phyloP scores from a whole-genome alignment of 257 asterid genomes.

The Misopates orontium region DNA sequence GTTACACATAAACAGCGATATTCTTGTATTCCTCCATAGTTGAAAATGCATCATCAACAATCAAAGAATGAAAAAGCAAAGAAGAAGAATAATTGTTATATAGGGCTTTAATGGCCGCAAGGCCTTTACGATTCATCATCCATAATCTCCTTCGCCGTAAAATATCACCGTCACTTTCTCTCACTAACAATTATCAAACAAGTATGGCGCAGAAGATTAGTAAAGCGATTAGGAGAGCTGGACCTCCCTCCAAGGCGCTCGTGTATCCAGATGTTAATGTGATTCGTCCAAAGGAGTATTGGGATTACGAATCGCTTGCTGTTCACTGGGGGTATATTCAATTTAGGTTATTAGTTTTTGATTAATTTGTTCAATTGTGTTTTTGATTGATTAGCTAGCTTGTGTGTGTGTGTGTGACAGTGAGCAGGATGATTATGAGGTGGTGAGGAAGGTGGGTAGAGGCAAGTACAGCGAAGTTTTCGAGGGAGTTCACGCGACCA shows the following conservation, averaged over 20 bases:
- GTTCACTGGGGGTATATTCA: constrained; percentile 73
- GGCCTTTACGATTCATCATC: constrained; percentile 19
- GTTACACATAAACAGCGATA: too few relatives aligned
- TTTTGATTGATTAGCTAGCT: background rate
- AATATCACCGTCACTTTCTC: background rate
- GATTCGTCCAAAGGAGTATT: constrained; percentile 66
- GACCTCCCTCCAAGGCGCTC: constrained; percentile 66
- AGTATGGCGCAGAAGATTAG: constrained; percentile 71
- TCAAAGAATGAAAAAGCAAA: too few relatives aligned
- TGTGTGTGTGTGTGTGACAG: constrained; percentile 36
- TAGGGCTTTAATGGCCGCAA: constrained; percentile 17
- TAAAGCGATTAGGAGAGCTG: constrained; percentile 61
- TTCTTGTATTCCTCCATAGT: too few relatives aligned
- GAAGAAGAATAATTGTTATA: background rate
- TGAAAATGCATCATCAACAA: too few relatives aligned
- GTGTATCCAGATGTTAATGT: constrained; percentile 67
- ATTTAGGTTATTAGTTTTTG: background rate
- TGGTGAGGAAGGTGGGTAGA: constrained; percentile 92
- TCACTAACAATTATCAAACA: too few relatives aligned
- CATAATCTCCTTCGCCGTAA: background rate
- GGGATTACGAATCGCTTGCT: constrained; percentile 74
- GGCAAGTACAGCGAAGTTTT: constrained; percentile 97
- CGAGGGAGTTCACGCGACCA: constrained; percentile 76
- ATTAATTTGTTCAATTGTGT: constrained; percentile 4
- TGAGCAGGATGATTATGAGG: constrained; percentile 95